Evolutionary conservation across 306 rosid genomes (phyloP).

Genomic region (Gillenia trifoliata): DNA sequence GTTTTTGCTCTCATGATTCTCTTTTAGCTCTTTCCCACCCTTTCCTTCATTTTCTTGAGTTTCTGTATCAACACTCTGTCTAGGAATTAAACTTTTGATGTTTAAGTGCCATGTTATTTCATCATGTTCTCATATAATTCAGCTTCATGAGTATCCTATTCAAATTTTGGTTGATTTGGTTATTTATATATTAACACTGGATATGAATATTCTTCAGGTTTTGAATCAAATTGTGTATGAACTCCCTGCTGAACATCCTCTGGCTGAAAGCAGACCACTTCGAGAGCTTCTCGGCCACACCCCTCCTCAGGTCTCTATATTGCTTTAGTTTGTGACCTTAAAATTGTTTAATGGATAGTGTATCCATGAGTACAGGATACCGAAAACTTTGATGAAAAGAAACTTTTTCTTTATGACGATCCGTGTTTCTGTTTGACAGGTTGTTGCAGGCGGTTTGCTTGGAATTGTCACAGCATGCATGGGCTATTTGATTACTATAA

Average conservation of each 20-base stretch:
- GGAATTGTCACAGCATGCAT: conserved; percentile 55
- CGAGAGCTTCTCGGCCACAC: conserved; percentile 99
- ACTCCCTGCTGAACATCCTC: conserved; percentile 99
- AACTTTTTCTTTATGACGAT: not conserved
- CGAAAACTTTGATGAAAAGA: not conserved
- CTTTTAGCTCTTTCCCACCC: not conserved
- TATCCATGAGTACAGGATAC: not conserved
- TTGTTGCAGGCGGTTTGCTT: conserved; percentile 78
- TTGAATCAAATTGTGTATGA: conserved; percentile 92
- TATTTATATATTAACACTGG: conserved; percentile 7
- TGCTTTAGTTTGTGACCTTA: conserved; percentile 17
- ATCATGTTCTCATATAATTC: not conserved
- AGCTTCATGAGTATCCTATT: not conserved
- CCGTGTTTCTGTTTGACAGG: conserved; percentile 42
- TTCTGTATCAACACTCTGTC: conserved; percentile 5
- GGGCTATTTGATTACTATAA: conserved; percentile 48
- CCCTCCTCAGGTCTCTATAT: conserved; percentile 72
- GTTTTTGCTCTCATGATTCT: conserved; percentile 12
- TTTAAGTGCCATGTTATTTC: not conserved
- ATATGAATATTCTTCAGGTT: conserved; percentile 37
- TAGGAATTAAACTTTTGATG: conserved; percentile 19
- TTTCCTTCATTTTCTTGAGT: conserved; percentile 3
- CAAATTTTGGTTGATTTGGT: conserved; percentile 8
- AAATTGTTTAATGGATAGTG: not conserved
- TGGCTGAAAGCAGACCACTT: conserved; percentile 92